Conservation (phyloP, 2,329 filamentous ascomycete species). For the Fusarium dimerum region DNA sequence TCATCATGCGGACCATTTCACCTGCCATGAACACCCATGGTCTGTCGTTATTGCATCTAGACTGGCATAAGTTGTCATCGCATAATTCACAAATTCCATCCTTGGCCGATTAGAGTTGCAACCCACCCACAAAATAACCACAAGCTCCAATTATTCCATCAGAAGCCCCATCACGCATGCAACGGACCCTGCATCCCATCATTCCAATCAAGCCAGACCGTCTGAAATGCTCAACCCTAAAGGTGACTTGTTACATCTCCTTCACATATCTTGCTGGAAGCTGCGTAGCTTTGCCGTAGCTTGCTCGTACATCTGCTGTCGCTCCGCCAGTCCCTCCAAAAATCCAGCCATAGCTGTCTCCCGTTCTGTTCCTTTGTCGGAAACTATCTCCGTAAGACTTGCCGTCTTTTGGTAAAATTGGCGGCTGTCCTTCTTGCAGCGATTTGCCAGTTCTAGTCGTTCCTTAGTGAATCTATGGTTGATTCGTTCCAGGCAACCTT, state of each 20-base stretch:
- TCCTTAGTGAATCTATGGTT: constrained; percentile 24
- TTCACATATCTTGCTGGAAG: constrained; percentile 20
- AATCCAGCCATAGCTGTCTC: constrained; percentile 7
- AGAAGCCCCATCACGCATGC: not conserved
- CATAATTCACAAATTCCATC: not conserved
- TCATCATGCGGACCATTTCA: not conserved
- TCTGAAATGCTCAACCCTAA: not conserved
- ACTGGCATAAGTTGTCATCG: not conserved
- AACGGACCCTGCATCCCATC: not conserved
- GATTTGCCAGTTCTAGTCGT: constrained; percentile 11
- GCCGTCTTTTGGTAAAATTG: constrained; percentile 16
- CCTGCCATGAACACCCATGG: not conserved
- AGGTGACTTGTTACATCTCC: too few species aligned
- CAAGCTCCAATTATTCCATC: not conserved
- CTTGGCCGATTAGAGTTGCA: too few species aligned
- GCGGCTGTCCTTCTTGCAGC: constrained; percentile 17
- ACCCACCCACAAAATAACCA: not conserved
- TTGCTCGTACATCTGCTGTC: constrained; percentile 17
- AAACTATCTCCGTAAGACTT: constrained; percentile 9
- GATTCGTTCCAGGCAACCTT: constrained; percentile 24
- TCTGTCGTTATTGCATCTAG: not conserved
- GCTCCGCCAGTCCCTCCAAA: constrained; percentile 11
- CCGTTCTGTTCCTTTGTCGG: constrained; percentile 4
- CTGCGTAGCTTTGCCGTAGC: constrained; percentile 23
- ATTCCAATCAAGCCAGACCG: constrained; percentile 1